A percentile compares a stretch with the other conserved stretches of the same genome.
Evolutionary conservation across 139 green algal species (phyloP).

Genomic region (Edaphochlamys debaryana): DNA sequence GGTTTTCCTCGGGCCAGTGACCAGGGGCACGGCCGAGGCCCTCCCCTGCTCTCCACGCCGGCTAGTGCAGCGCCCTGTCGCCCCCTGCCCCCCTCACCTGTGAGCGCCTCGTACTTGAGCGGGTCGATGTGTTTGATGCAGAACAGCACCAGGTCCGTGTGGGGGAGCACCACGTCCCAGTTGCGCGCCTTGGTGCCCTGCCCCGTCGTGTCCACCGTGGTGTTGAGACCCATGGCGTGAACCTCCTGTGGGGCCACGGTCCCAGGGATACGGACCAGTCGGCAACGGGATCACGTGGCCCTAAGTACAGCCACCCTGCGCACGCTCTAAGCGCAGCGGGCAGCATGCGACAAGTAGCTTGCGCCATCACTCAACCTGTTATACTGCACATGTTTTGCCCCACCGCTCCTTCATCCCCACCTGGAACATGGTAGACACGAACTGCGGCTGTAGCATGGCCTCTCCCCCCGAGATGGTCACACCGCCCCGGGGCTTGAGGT

Average conservation of each 20-base stretch:
- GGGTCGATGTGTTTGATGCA: conserved; percentile 75
- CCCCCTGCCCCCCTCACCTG: too few species aligned
- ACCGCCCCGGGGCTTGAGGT: conserved; percentile 61
- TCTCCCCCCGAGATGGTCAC: conserved; percentile 75
- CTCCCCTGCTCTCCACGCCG: too few species aligned
- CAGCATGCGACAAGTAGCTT: too few species aligned
- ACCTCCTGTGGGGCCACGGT: conserved; percentile 54
- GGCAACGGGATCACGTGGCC: too few species aligned
- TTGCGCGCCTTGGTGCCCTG: conserved; percentile 67
- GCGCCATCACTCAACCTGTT: too few species aligned
- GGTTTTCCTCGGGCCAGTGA: too few species aligned
- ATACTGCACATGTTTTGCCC: too few species aligned
- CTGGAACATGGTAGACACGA: conserved; percentile 53
- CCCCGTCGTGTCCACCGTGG: conserved; percentile 75
- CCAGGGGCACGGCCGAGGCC: too few species aligned
- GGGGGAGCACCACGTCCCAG: conserved; percentile 70
- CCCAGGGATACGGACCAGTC: too few species aligned
- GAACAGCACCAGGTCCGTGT: conserved; percentile 76
- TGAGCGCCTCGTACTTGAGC: conserved; percentile 51
- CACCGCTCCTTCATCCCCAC: not conserved
- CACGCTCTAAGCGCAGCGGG: too few species aligned
- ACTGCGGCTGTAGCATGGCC: conserved; percentile 72
- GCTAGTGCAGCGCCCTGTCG: too few species aligned
- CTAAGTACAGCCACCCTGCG: too few species aligned
- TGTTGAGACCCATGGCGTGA: conserved; percentile 70